phyloP scores from a whole-genome alignment of 2,329 filamentous ascomycete species.

The Plenodomus tracheiphilus region DNA sequence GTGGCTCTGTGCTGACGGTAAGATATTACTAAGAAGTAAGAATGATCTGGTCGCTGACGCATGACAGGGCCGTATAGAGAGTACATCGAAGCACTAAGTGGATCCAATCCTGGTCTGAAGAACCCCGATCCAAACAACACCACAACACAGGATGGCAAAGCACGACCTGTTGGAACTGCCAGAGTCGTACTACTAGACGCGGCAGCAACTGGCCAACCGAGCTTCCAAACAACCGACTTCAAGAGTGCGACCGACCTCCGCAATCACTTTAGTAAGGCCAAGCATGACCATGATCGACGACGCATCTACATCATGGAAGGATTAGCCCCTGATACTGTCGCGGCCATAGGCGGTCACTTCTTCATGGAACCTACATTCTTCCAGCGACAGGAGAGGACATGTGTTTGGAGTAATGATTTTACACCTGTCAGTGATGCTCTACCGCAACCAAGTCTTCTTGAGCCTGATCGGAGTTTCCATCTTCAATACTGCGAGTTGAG shows the following conservation, averaged over 20 bases:
- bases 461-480: conserved; percentile 32
- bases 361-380: conserved; percentile 42
- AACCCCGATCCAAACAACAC: conserved; percentile 37
- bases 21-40: background rate
- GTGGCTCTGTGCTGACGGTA: conserved; percentile 37
- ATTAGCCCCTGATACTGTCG: conserved; percentile 32
- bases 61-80: conserved; percentile 29
- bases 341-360: conserved; percentile 34
- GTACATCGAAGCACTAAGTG: conserved; percentile 34
- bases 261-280: conserved; percentile 16
- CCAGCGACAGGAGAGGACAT: conserved; percentile 38
- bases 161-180: conserved; percentile 18
- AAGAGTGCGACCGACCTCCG: conserved; percentile 14
- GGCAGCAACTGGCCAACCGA: conserved; percentile 6
- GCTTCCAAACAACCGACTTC: conserved; percentile 25
- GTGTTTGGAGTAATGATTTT: conserved; percentile 41
- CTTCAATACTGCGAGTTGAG: conserved; percentile 40
- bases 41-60: conserved; percentile 6
- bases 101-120: conserved; percentile 33
- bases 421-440: conserved; percentile 40
- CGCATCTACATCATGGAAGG: conserved; percentile 42
- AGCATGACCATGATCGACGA: conserved; percentile 14
- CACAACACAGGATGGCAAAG: background rate
- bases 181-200: conserved; percentile 32
- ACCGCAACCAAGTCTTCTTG: conserved; percentile 33